Evolutionary conservation across 768 basidiomycete genomes (phyloP).

Genomic region (Boletellus emodensis): DNA sequence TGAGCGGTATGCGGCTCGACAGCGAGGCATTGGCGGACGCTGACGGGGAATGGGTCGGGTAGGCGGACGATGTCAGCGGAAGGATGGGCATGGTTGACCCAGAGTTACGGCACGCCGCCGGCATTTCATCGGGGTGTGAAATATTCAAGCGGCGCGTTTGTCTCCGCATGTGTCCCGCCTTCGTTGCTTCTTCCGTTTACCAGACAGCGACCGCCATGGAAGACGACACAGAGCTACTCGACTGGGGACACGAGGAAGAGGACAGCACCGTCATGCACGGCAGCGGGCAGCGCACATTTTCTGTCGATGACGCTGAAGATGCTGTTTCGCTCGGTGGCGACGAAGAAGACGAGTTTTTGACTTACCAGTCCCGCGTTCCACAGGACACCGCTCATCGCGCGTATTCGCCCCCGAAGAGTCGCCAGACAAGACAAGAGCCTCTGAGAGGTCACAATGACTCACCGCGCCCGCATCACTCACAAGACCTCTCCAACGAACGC

Average conservation of each 20-base stretch:
- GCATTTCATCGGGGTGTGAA: conserved; percentile 18
- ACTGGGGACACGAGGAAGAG: conserved; percentile 62
- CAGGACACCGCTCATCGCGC: conserved; percentile 21
- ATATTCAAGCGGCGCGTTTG: conserved; percentile 15
- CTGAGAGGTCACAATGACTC: conserved; percentile 1
- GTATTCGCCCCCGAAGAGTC: conserved; percentile 19
- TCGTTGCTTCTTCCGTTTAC: conserved; percentile 12
- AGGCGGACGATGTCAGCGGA: conserved; percentile 28
- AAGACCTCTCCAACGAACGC: conserved; percentile 8
- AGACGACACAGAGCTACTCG: conserved; percentile 65
- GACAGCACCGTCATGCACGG: conserved; percentile 39
- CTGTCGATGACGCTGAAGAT: conserved; percentile 47
- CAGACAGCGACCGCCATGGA: conserved; percentile 42
- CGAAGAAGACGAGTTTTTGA: conserved; percentile 60
- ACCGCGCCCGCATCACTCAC: conserved; percentile 5
- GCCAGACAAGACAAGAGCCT: conserved; percentile 14
- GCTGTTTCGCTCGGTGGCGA: conserved; percentile 72
- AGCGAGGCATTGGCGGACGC: conserved; percentile 13
- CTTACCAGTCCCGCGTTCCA: conserved; percentile 37
- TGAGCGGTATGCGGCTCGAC: conserved; percentile 65
- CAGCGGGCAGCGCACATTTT: conserved; percentile 33
- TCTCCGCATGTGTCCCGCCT: background rate
- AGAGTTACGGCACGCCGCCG: conserved; percentile 15
- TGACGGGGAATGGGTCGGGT: conserved; percentile 19
- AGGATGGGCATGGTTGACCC: conserved; percentile 31